Conservation (phyloP, 177 flowering plant genomes). For the Telopea speciosissima region DNA sequence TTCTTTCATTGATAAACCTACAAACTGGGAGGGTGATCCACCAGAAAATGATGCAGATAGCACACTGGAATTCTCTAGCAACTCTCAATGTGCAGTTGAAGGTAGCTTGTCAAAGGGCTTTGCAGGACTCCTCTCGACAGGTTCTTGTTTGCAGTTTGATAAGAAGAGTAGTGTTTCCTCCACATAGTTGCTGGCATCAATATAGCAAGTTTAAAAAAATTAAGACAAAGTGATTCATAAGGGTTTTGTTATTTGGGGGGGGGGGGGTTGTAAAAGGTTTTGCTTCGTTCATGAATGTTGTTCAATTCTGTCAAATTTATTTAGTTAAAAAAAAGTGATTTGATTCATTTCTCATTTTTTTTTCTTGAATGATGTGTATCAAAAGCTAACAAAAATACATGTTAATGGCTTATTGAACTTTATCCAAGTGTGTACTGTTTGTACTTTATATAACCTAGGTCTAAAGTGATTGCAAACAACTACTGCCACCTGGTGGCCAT, state of each 20-base stretch:
- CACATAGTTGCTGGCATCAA: constrained; percentile 10
- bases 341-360: neutral
- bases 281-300: neutral
- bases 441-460: no score
- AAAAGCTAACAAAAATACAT: neutral
- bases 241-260: neutral
- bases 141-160: constrained; percentile 38
- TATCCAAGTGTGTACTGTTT: no score
- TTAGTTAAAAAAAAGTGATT: neutral
- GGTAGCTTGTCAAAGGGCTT: constrained; percentile 64
- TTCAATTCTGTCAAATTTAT: neutral
- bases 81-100: constrained; percentile 66
- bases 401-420: neutral
- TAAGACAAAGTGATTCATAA: neutral
- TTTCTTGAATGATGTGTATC: no score
- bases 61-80: constrained; percentile 23
- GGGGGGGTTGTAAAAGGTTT: no score
- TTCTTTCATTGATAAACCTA: constrained; percentile 9
- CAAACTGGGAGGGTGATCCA: constrained; percentile 18
- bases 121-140: constrained; percentile 54
- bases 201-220: neutral
- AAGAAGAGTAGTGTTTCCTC: constrained; percentile 38
- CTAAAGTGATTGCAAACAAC: no score
- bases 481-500: no score
- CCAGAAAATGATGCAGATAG: constrained; percentile 17